These are phyloP conservation scores for Cercospora citrullina DNA, from an alignment of 2,329 filamentous ascomycete species.

Conservation along the genomic window DNA sequence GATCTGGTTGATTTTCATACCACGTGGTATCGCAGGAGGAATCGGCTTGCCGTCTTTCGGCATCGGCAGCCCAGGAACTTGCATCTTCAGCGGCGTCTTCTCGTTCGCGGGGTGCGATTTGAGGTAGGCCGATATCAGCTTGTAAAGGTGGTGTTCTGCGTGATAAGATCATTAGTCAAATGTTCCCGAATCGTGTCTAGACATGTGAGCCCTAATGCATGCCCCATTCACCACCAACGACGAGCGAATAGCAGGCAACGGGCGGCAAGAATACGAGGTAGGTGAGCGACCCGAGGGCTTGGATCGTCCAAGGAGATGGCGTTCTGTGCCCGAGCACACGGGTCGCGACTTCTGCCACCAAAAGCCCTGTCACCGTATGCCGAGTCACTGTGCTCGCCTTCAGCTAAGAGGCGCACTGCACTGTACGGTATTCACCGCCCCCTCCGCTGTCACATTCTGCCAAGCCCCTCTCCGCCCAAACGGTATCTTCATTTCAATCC, in stretches of 20 bases:
- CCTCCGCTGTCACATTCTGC: too few species aligned
- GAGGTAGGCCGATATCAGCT: conserved; percentile 75
- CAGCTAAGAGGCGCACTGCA: too few species aligned
- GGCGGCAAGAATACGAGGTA: background rate
- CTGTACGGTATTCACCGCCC: too few species aligned
- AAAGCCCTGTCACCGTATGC: too few species aligned
- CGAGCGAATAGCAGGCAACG: too few species aligned
- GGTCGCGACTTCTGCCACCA: background rate
- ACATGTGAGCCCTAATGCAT: too few species aligned
- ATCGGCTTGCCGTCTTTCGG: conserved; percentile 56
- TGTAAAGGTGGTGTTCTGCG: conserved; percentile 85
- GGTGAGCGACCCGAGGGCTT: background rate
- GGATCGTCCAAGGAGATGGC: background rate
- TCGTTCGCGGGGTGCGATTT: conserved; percentile 75
- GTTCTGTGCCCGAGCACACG: background rate
- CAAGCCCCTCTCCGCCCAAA: too few species aligned
- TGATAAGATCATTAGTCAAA: conserved; percentile 9
- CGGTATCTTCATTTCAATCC: too few species aligned
- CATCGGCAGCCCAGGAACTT: conserved; percentile 73
- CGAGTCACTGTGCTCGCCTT: too few species aligned
- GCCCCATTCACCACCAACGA: too few species aligned
- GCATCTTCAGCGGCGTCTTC: conserved; percentile 67
- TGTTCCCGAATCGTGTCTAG: too few species aligned
- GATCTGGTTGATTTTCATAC: conserved; percentile 86
- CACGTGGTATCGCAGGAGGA: conserved; percentile 66